Percentiles rank a stretch among this genome's conserved stretches.
These are phyloP conservation scores for Beauveria pseudobassiana DNA, from an alignment of 2,329 filamentous ascomycete species.

Conservation along the genomic window DNA sequence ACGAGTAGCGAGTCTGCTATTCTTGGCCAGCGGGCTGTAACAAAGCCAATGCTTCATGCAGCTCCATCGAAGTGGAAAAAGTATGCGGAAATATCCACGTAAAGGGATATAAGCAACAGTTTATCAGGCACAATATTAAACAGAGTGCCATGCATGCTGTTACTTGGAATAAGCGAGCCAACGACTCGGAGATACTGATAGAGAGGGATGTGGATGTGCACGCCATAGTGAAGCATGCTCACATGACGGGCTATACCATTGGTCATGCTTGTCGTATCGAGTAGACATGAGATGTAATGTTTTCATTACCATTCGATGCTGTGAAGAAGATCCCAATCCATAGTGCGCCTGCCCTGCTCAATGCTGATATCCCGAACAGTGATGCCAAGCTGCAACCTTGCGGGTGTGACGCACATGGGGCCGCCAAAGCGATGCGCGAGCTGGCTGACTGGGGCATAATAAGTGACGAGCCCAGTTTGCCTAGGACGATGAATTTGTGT, in stretches of 20 bases:
- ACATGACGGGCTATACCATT: neutral
- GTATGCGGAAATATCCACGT: no score
- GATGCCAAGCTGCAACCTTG: neutral
- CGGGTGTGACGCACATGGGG: slow-evolving; percentile 1
- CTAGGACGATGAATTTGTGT: no score
- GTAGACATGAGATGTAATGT: no score
- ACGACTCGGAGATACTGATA: neutral
- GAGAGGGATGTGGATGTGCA: neutral
- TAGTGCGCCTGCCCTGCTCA: no score
- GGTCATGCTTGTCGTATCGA: no score
- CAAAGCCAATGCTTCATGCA: neutral
- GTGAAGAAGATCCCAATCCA: no score
- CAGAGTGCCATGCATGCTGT: neutral
- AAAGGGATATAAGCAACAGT: neutral
- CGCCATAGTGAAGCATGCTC: neutral
- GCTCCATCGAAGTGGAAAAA: neutral
- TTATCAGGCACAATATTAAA: neutral
- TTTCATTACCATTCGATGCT: no score
- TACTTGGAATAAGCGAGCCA: neutral
- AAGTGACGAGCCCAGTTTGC: no score
- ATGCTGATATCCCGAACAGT: neutral
- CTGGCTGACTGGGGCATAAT: neutral
- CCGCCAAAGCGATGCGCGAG: neutral
- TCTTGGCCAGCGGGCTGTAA: neutral
- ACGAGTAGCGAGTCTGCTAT: neutral